phyloP scores from a whole-genome alignment of 2,329 filamentous ascomycete genomes.

The Tricladium varicosporioides region DNA sequence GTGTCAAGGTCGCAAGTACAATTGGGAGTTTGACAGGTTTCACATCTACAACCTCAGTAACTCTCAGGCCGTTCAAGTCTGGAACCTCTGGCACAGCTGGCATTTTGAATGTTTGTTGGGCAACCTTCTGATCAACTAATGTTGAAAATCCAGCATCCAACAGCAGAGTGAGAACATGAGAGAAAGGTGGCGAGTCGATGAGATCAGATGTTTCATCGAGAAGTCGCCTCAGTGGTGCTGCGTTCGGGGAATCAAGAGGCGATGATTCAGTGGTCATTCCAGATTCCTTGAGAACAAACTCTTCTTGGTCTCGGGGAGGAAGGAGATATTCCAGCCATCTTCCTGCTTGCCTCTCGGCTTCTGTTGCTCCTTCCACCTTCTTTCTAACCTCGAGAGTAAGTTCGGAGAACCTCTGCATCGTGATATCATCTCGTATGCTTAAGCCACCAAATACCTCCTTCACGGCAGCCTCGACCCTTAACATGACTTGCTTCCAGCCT shows the following conservation, averaged over 20 bases:
- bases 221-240: slow-evolving; percentile 69
- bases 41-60: slow-evolving; percentile 52
- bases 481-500: slow-evolving; percentile 81
- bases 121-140: slow-evolving; percentile 79
- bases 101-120: slow-evolving; percentile 73
- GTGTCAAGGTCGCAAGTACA: slow-evolving; percentile 82
- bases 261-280: slow-evolving; percentile 62
- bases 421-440: slow-evolving; percentile 85
- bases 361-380: slow-evolving; percentile 74
- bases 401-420: slow-evolving; percentile 74
- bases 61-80: slow-evolving; percentile 30
- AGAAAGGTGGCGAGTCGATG: slow-evolving; percentile 89
- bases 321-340: slow-evolving; percentile 81
- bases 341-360: slow-evolving; percentile 55
- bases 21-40: slow-evolving; percentile 74
- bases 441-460: slow-evolving; percentile 85
- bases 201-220: slow-evolving; percentile 95
- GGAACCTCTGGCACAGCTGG: slow-evolving; percentile 36
- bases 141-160: slow-evolving; percentile 85
- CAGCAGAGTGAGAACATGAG: slow-evolving; percentile 78
- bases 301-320: slow-evolving; percentile 75
- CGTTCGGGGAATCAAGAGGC: slow-evolving; percentile 36
- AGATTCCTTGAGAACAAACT: slow-evolving; percentile 80
- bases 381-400: slow-evolving; percentile 81
- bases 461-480: slow-evolving; percentile 80